Base-by-base conservation (phyloP, 345 rosid genomes). In the Syzygium aqueum region DNA sequence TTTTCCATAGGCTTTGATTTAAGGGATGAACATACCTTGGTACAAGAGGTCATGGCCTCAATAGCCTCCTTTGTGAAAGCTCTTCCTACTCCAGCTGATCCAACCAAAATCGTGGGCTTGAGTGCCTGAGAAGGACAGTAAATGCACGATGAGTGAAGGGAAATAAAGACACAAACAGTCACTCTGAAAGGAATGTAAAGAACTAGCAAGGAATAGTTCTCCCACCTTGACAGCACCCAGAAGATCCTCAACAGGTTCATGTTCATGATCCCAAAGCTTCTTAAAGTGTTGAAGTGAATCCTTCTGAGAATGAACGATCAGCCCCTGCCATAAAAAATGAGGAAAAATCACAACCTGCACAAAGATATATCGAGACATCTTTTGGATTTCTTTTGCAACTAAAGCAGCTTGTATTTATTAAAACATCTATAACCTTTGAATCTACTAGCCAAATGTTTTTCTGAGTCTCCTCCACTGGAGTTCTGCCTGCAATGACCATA, bases 201-300 rank as follows among this genome's bases (percentile, higher is more conserved):
- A 87, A 22, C 77, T 78, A 87, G 51, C 53, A 40, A 30, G 25
- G 80, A 73, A 33, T 73, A 19, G 27, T 85, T 88, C 90, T 86
- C 84, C 22, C 77, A 96, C 99, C 96, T 95, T 94, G 88, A 95
- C 95, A 89, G 98, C 95, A 84, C 89, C 94, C 87, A 94, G 89
- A 78, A 96, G 96, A 86, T 90, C 92, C 87, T 91, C 88, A 84
- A 96, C 93, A 46, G 98, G 95, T 85, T 95, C 95, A 86, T 95
- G 97, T 54, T 93, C 97, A 89, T 96, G 99, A 90, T 97, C 99
- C 99, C 99, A 98, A 22, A 97, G 99, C 92, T 94, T 92, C 93
- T 98, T 96, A 91, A 95, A 96, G 25, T 91, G 98, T 91, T 96
- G 98, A 88, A 98, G 98, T 16, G 97, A 94, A 80, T 90, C 94